A percentile compares a stretch with the other conserved stretches of the same genome.
These are phyloP conservation scores for Aspergillus sp. DNA, from an alignment of 2,329 filamentous ascomycete genomes.

Conservation along the genomic window DNA sequence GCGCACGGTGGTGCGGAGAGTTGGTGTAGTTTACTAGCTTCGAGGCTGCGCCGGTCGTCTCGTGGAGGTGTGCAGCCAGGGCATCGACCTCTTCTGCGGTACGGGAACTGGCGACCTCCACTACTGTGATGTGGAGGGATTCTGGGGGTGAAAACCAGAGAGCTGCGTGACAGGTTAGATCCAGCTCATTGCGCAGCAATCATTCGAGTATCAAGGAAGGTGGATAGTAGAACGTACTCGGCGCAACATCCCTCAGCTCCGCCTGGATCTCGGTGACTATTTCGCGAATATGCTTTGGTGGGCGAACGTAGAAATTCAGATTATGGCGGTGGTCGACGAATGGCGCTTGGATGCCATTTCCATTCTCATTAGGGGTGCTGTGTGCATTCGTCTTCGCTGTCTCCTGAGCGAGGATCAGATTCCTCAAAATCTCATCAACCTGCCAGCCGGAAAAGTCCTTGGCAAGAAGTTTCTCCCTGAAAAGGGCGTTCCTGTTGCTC, in stretches of 20 bases:
- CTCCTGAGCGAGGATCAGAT: slow-evolving; percentile 57
- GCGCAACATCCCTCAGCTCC: slow-evolving; percentile 65
- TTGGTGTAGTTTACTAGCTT: slow-evolving; percentile 69
- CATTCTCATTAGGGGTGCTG: neutral
- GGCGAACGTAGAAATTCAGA: slow-evolving; percentile 85
- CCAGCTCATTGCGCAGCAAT: neutral
- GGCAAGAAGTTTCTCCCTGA: slow-evolving; percentile 73
- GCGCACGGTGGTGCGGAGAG: slow-evolving; percentile 65
- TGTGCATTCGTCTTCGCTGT: slow-evolving; percentile 47
- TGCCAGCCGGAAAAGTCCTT: slow-evolving; percentile 70
- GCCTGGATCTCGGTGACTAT: slow-evolving; percentile 72
- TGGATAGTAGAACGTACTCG: slow-evolving; percentile 60
- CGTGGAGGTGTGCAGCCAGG: slow-evolving; percentile 63
- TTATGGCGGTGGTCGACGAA: slow-evolving; percentile 80
- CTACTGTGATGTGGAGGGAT: slow-evolving; percentile 79
- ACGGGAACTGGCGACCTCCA: slow-evolving; percentile 83
- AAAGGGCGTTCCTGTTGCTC: slow-evolving; percentile 73
- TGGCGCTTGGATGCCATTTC: slow-evolving; percentile 50
- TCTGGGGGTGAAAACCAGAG: slow-evolving; percentile 85
- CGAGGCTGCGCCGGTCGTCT: slow-evolving; percentile 52
- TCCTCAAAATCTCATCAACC: slow-evolving; percentile 75
- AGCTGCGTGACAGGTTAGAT: slow-evolving; percentile 50
- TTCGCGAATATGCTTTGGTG: slow-evolving; percentile 70
- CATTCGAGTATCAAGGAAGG: neutral
- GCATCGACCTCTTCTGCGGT: slow-evolving; percentile 69